Evolutionary conservation across 148 eudicot genomes (phyloP), one percentile per base, ranked within the genome.

Genomic region (Linanthus parryae): DNA sequence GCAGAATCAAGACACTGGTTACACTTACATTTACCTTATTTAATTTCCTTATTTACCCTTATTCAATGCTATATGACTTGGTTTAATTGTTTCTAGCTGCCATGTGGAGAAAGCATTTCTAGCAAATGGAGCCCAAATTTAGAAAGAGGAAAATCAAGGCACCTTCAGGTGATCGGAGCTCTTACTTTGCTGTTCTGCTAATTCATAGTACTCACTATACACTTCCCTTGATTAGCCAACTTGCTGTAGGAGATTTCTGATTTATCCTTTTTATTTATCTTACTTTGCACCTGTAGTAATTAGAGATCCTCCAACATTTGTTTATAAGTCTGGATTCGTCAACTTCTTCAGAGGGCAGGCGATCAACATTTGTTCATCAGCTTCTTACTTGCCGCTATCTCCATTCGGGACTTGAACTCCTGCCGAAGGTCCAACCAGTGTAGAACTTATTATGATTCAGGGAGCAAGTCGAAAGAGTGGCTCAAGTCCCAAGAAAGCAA

Each of bases 321-420:
- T 52, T 62, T 65, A 63, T 40, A 84, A 74, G 64, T 49, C 91
- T 72, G 84, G 84, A 52, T 66, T 63, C 82, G 15, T 45, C 71
- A 31, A 61, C 69, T 51, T 51, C 70, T 57, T 50, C 64, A 23
- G 82, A 76, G 70, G 83, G 85, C 44, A 76, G 76, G 65, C 74
- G 41, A n/a, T n/a, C n/a, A n/a, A n/a, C n/a, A n/a, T n/a, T n/a
- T n/a, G n/a, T n/a, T n/a, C n/a, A 56, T 82, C 95, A 55, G 67
- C 66, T 63, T 88, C 99, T 71, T 84, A 96, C 55, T 52, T 71
- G 66, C 78, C 72, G 45, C 69, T 73, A 56, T 88, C 99, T 61
- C 85, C 99, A 53, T 59, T 71, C 41, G 54, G 63, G 44, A 66
- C 59, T 59, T 78, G 77, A 65, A 79, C 58, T 70, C 20, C 65